Base-by-base conservation (phyloP, 345 rosid genomes). In the Raphanus raphanistrum region DNA sequence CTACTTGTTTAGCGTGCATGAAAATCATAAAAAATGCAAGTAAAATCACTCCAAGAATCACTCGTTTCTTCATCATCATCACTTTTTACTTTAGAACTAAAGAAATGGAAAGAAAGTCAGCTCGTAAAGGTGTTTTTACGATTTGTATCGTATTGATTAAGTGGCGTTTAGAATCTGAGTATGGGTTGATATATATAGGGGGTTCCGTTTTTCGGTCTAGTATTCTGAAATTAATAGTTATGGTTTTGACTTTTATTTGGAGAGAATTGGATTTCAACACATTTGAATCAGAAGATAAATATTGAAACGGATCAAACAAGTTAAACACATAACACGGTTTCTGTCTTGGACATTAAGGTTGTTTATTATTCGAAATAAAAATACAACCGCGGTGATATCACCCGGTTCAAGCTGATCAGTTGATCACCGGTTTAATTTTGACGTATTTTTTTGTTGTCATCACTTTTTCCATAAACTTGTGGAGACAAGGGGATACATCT, bases 61-160 rank as follows among this genome's bases (percentile, higher is more conserved):
- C 69, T 48, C 66, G 67, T 28, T 79, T 79, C 64, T 33, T 79
- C 77, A 72, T 43, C 77, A 66, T 54, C 68, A 31, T 57, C 61
- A 21, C 63, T 38, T 61, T 28, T 4, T 25, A 32, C 66, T 26
- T 15, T 58, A 35, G 43, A 11, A 25, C 32, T 65, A n/a, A 6
- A 0, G 0, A 9, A 64, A 1, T 28, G 1, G 36, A 10, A n/a
- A 27, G 13, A 12, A 59, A 26, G 28, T 61, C 21, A 4, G 13
- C 33, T 62, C 41, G 68, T 11, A 31, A 43, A 72, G 17, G 27
- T 63, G 15, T 54, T 61, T 54, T 29, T 5, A 62, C 11, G 16
- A n/a, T n/a, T 50, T 52, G 63, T 36, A 12, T 74, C 0, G 38
- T 29, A 8, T 26, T 26, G 77, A 72, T 28, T 68, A 41, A 68